A percentile compares a stretch with the other conserved stretches of the same genome.
These are phyloP conservation scores for Colletotrichum musicola DNA, from an alignment of 2,329 filamentous ascomycete species.

Conservation along the genomic window DNA sequence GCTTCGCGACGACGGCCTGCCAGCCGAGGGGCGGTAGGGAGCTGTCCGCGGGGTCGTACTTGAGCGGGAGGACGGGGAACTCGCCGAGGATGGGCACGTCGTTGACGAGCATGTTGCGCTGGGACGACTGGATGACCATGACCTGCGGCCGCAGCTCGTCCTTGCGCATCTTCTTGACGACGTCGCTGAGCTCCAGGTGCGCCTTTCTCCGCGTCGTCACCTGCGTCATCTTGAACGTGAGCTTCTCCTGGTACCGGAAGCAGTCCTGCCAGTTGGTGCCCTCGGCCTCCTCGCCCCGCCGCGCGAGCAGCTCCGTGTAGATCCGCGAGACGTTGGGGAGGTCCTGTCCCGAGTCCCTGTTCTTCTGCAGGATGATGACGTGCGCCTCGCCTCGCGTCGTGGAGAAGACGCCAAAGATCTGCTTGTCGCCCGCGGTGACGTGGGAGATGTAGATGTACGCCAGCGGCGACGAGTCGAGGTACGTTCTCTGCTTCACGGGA, in stretches of 20 bases:
- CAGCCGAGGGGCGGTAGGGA: constrained; percentile 92
- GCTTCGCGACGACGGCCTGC: constrained; percentile 89
- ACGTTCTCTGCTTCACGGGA: constrained; percentile 73
- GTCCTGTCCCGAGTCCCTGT: constrained; percentile 81
- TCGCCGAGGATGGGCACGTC: constrained; percentile 88
- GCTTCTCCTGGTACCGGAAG: constrained; percentile 87
- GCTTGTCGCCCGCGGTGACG: constrained; percentile 88
- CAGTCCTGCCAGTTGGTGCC: constrained; percentile 82
- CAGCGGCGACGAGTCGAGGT: constrained; percentile 80
- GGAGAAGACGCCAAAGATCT: constrained; percentile 95
- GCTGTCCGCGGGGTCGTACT: constrained; percentile 85
- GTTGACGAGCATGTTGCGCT: constrained; percentile 82
- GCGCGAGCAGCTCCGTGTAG: constrained; percentile 81
- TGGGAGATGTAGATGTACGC: constrained; percentile 95
- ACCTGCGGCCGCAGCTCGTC: constrained; percentile 86
- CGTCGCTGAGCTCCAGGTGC: constrained; percentile 86
- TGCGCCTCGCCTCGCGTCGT: constrained; percentile 84
- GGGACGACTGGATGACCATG: constrained; percentile 91
- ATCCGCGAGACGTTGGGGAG: constrained; percentile 92
- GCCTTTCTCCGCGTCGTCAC: constrained; percentile 92
- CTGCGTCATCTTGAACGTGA: constrained; percentile 88
- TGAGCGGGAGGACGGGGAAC: constrained; percentile 84
- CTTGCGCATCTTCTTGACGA: constrained; percentile 89
- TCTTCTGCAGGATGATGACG: constrained; percentile 88
- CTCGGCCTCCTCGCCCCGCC: constrained; percentile 73